A percentile compares a stretch with the other conserved stretches of the same genome.
These are phyloP conservation scores for maize (Zea mays) DNA, from an alignment of 176 grass and related monocot genomes.

Conservation along the genomic window DNA sequence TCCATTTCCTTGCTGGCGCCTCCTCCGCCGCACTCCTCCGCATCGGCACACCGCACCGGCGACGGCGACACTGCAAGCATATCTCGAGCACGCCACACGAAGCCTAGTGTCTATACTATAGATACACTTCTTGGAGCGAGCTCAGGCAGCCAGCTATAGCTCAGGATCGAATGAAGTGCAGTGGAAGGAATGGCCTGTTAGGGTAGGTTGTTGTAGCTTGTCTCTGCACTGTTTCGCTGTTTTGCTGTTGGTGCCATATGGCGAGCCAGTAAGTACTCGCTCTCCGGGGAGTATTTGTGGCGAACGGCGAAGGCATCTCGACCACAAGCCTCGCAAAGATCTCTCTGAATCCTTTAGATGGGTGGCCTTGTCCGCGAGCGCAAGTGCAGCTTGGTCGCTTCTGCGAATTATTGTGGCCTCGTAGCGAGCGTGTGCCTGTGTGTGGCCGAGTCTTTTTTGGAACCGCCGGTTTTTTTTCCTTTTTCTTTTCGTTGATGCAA, in stretches of 20 bases:
- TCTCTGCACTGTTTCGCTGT: neutral
- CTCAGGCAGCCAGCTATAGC: neutral
- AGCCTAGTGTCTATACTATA: neutral
- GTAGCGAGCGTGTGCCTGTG: neutral
- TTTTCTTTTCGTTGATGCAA: neutral
- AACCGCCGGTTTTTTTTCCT: neutral
- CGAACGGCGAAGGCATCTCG: conserved; percentile 43
- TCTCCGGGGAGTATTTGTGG: conserved; percentile 44
- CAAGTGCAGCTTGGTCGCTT: conserved; percentile 46
- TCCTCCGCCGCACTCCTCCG: neutral
- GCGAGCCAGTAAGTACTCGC: conserved; percentile 32
- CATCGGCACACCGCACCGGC: conserved; percentile 31
- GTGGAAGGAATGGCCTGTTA: conserved; percentile 18
- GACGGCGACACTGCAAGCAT: conserved; percentile 66
- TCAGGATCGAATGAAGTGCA: neutral
- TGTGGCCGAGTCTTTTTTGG: conserved; percentile 63
- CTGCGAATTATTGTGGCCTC: conserved; percentile 56
- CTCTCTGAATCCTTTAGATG: conserved; percentile 55
- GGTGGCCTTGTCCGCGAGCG: conserved; percentile 49
- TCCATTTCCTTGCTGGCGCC: conserved; percentile 5
- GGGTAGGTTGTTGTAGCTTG: conserved; percentile 20
- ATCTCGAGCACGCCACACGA: conserved; percentile 24
- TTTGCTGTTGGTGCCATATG: too few relatives aligned
- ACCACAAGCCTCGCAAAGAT: conserved; percentile 81
- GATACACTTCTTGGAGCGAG: neutral